Evolutionary conservation across 208 protist species (phyloP), one percentile per base, ranked within the genome.

Genomic region (Zelonia costaricensis): DNA sequence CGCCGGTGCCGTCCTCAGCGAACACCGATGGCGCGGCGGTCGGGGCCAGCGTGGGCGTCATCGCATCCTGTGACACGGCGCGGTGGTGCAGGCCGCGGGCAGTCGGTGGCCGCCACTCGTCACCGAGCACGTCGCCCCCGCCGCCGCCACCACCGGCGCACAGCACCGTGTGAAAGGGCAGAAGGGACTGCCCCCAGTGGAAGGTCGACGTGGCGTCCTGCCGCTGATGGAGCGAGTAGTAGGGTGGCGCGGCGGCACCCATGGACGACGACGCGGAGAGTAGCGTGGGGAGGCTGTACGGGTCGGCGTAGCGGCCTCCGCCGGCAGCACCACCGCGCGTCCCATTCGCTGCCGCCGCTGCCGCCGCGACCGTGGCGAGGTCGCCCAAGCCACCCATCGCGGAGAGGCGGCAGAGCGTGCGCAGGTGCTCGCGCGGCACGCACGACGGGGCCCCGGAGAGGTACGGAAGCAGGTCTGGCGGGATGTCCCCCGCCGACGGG

Each of bases 401-500:
- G 38, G 64, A 47, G 31, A 63, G 56, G 16, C 64, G 64, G 18
- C 59, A 59, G 25, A 71, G 46, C 47, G 44, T 62, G 33, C 64
- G 64, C 36, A 71, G 38, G 33, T 71, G 33, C 27, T 63, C 64
- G 8, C 64, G 64, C 16, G 64, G 64, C 56, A 71, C 64, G 22
- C 64, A 71, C 13, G 28, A 20, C 39, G 64, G 64, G 8, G 64
- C 64, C 15, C 27, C 38, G 8, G 64, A 12, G 36, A 71, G 25
- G 31, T 38, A 61, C 30, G 38, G 40, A 18, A 49, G 30, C n/a
- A 49, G 4, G 22, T 61, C 39, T 3, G 30, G 55, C 27, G 38
- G 42, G 25, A 20, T 35, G 10, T 48, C 27, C 23, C 20, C 22
- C 8, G n/a, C 12, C 33, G 25, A 31, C 13, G 4, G n/a, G n/a